phyloP scores from a whole-genome alignment of 306 rosid species.

The Quercus berberidifolia region DNA sequence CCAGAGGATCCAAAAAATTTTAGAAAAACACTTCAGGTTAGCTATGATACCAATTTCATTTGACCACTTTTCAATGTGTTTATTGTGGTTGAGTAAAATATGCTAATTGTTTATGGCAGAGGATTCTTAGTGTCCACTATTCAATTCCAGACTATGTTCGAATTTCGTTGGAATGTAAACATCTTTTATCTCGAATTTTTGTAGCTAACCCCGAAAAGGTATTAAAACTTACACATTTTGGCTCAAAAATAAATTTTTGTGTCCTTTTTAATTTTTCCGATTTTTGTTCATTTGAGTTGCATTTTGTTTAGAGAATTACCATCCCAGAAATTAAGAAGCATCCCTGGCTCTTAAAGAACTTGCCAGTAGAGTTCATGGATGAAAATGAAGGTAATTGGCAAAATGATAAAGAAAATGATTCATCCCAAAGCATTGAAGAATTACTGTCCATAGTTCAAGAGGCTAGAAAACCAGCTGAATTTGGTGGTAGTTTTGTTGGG shows the following conservation, averaged over 20 bases:
- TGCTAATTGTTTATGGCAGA: conserved; percentile 44
- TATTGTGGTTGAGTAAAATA: not conserved
- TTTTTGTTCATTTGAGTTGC: not conserved
- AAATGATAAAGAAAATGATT: conserved; percentile 25
- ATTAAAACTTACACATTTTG: not conserved
- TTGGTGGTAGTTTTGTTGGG: conserved; percentile 58
- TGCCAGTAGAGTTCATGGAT: conserved; percentile 72
- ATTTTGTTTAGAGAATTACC: conserved; percentile 64
- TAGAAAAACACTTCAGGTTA: conserved; percentile 91
- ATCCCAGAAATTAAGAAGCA: conserved; percentile 82
- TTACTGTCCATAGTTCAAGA: conserved; percentile 70
- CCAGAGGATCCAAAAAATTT: conserved; percentile 91
- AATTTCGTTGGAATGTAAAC: conserved; percentile 65
- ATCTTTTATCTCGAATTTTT: conserved; percentile 81
- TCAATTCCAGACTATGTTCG: conserved; percentile 86
- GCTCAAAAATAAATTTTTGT: not conserved
- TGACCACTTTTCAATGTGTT: not conserved
- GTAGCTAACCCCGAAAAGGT: conserved; percentile 89
- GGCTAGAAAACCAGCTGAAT: conserved; percentile 51
- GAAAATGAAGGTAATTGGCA: conserved; percentile 29
- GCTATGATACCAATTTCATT: conserved; percentile 2
- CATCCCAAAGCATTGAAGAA: conserved; percentile 57
- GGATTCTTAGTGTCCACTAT: conserved; percentile 88
- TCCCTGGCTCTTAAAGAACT: conserved; percentile 66
- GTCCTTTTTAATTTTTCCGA: not conserved